Base-by-base conservation (phyloP, 2,329 filamentous ascomycete genomes). In the Tolypocladium pustulatum region DNA sequence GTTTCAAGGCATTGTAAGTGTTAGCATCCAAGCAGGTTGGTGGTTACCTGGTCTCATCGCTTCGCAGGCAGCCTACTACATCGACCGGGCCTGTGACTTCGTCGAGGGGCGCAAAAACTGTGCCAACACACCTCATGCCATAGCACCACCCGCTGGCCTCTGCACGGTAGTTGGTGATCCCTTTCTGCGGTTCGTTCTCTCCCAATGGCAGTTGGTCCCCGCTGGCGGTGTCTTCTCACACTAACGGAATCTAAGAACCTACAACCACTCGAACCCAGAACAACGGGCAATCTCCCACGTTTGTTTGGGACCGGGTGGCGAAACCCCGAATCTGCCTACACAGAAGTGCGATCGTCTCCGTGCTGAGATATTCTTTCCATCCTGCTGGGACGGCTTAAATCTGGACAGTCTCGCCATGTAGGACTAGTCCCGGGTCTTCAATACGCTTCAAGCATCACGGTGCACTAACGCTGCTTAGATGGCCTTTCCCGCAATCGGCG, bases 111-210 rank as follows among this genome's bases (percentile, higher is more conserved):
- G 66, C 13, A 53, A 51, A 25, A 65, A 66, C 59, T 69, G 67
- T 55, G 27, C 61, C 27, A 55, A 53, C 36, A 41, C 58, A 10
- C 59, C 59, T 3, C 52, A 52, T n/a, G 74, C 85, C 7, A 71
- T 77, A 36, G 80, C 84, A 3, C 88, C 86, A 65, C 86, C 84
- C 0, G 69, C 76, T 22, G 82, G 78, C 57, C 84, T 89, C 64
- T 82, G 84, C 57, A 88, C 89, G 84, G 57, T 89, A 37, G 82
- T 84, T 6, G 86, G 86, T 38, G 76, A 85, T 63, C 75, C 81
- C 59, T 75, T 76, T 62, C 79, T 83, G 61, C 60, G 62, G 63
- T 67, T 56, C 34, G 59, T 60, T 22, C 1, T 41, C 40, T 9
- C 3, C 6, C 20, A 6, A 38, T 38, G 13, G 2, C 25, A 17